Percentiles rank a stretch among this genome's conserved stretches.
phyloP scores from a whole-genome alignment of 1,284 basidiomycete species.

The Cystobasidium pallidum region DNA sequence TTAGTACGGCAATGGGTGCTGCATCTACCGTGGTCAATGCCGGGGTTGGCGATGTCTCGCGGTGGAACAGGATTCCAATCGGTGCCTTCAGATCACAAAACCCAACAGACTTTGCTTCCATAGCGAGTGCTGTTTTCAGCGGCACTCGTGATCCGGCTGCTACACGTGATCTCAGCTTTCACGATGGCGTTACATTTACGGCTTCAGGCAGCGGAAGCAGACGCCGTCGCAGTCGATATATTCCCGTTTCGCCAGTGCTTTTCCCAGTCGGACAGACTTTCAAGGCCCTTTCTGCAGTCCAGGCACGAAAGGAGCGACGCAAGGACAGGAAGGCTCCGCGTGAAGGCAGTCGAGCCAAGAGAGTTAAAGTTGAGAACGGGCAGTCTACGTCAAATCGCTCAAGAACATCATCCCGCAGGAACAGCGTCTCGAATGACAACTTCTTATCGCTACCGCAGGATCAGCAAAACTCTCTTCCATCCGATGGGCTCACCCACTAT shows the following conservation, averaged over 20 bases:
- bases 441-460: conserved; percentile 4
- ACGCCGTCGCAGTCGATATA: conserved; percentile 18
- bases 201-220: background rate
- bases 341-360: background rate
- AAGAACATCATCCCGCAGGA: background rate
- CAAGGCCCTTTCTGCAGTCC: conserved; percentile 23
- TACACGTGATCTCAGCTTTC: conserved; percentile 30
- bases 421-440: conserved; percentile 10
- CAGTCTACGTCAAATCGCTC: conserved; percentile 9
- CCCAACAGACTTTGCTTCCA: conserved; percentile 22
- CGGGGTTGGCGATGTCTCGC: conserved; percentile 50
- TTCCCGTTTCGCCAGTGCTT: conserved; percentile 43
- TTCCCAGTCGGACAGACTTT: conserved; percentile 35
- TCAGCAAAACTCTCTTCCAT: conserved; percentile 30
- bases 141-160: conserved; percentile 26
- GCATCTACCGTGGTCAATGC: conserved; percentile 9
- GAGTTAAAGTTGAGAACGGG: conserved; percentile 11
- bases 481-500: conserved; percentile 35
- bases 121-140: conserved; percentile 37
- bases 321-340: conserved; percentile 30
- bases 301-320: conserved; percentile 13
- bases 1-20: conserved; percentile 33
- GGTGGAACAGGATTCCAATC: conserved; percentile 54
- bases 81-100: conserved; percentile 51
- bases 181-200: conserved; percentile 19